phyloP scores from a whole-genome alignment of 306 rosid species.

The Rubus parviflorus region DNA sequence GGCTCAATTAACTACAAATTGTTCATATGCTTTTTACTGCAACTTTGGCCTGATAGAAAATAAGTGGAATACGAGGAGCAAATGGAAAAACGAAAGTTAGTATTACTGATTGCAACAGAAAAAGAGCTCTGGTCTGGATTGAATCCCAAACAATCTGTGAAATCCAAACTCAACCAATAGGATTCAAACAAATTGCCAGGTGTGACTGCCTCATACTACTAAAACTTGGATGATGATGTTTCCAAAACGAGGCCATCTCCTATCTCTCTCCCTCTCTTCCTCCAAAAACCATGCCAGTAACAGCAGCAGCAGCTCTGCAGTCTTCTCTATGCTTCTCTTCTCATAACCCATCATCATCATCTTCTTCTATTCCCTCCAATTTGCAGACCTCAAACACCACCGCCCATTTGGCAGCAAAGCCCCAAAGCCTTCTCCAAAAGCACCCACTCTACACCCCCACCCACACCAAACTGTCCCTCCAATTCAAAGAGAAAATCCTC shows the following conservation, averaged over 20 bases:
- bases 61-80: not conserved
- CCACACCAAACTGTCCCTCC: conserved; percentile 56
- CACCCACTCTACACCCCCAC: conserved; percentile 70
- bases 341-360: conserved; percentile 40
- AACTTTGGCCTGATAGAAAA: not conserved
- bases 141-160: conserved; percentile 26
- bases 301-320: conserved; percentile 47
- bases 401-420: conserved; percentile 46
- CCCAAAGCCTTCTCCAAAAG: conserved; percentile 58
- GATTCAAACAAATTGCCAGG: conserved; percentile 28
- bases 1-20: not conserved
- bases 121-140: conserved; percentile 15
- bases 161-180: conserved; percentile 46
- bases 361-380: conserved; percentile 18
- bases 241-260: not conserved
- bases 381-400: conserved; percentile 26
- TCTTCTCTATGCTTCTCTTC: conserved; percentile 56
- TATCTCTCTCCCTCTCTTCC: not conserved
- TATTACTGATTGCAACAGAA: not conserved
- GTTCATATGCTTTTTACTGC: not conserved
- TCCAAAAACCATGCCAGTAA: conserved; percentile 35
- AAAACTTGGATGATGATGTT: conserved; percentile 9
- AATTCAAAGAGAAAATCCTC: conserved; percentile 79
- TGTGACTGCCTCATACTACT: conserved; percentile 8
- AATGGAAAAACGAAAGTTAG: not conserved